Percentiles rank a stretch among this genome's conserved stretches.
Evolutionary conservation across 352 stramenopile species (phyloP).

Genomic region (Saprolegnia diclina): DNA sequence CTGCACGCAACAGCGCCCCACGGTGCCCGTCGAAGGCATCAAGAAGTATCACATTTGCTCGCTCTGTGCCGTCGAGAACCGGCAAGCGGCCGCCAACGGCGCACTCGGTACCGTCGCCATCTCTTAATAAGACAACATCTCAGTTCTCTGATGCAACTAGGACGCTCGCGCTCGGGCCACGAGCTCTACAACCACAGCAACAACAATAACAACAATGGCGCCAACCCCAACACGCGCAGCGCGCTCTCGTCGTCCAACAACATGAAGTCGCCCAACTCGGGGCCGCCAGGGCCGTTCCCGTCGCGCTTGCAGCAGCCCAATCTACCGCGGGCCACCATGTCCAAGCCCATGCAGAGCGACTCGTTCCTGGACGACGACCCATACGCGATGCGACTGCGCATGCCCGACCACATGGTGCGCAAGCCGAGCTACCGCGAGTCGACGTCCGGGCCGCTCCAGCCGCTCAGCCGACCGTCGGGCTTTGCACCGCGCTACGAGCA

Average conservation of each 20-base stretch:
- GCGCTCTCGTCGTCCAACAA: constrained; percentile 6
- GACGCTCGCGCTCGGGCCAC: background rate
- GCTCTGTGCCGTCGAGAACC: constrained; percentile 48
- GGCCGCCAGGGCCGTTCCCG: background rate
- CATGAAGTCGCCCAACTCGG: constrained; percentile 5
- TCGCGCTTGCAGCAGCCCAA: constrained; percentile 9
- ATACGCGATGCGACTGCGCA: background rate
- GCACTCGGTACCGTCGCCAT: background rate
- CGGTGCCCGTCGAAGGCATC: constrained; percentile 61
- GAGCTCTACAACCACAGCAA: background rate
- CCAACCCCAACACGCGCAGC: background rate
- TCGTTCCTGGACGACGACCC: constrained; percentile 3
- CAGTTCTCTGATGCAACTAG: background rate
- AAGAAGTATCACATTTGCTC: constrained; percentile 81
- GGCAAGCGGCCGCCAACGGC: background rate
- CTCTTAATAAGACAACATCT: background rate
- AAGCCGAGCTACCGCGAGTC: constrained; percentile 4
- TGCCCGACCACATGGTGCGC: constrained; percentile 6
- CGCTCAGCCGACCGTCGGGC: background rate
- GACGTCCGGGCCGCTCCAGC: background rate
- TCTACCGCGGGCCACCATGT: background rate
- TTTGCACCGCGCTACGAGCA: background rate
- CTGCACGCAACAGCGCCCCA: constrained; percentile 23
- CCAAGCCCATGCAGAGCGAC: background rate
- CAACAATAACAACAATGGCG: background rate